Percentiles rank a stretch among this genome's conserved stretches.
Conservation (phyloP, 208 protist species). For the Leishmania tropica region DNA sequence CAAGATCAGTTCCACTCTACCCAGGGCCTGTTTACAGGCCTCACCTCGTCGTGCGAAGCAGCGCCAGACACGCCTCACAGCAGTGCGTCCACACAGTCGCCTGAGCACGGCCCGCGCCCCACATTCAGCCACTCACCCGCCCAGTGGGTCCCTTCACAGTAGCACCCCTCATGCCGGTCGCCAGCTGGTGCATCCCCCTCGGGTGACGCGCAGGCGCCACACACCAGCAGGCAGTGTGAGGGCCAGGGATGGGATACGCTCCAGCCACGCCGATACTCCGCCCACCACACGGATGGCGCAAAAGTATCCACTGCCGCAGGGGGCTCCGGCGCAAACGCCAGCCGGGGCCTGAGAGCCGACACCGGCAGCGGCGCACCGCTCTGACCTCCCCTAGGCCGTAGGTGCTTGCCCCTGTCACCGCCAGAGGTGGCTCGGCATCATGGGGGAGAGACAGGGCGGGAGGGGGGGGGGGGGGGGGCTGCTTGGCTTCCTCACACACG, state of each 20-base stretch:
- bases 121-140: too few relatives aligned
- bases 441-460: too few relatives aligned
- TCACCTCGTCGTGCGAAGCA: background rate
- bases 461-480: background rate
- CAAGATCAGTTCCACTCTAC: background rate
- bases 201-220: background rate
- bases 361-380: background rate
- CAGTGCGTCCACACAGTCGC: too few relatives aligned
- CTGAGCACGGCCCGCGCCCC: too few relatives aligned
- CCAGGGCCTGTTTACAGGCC: background rate
- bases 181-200: background rate
- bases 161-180: too few relatives aligned
- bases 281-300: background rate
- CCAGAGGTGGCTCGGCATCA: background rate
- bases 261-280: background rate
- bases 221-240: background rate
- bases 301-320: background rate
- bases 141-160: too few relatives aligned
- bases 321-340: background rate
- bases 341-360: background rate
- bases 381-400: background rate
- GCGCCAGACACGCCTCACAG: background rate
- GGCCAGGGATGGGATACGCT: background rate
- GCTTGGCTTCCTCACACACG: background rate
- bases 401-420: background rate